A percentile compares a stretch with the other conserved stretches of the same genome.
Evolutionary conservation across 176 grass and related monocot genomes (phyloP).

Genomic region (Aegilops longissima): DNA sequence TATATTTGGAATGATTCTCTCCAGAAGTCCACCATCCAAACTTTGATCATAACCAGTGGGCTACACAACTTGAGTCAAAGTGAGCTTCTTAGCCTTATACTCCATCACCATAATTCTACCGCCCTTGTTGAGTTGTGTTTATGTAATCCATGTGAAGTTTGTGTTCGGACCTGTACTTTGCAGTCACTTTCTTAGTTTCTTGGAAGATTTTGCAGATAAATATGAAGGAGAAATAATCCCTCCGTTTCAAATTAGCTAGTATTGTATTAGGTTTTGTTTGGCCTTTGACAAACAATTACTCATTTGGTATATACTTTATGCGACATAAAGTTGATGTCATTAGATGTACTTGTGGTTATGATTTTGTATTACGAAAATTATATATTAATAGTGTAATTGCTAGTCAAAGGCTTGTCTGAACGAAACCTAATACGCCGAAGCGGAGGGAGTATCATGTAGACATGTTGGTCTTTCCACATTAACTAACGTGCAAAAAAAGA

Average conservation of each 20-base stretch:
- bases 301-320: too few species aligned
- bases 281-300: too few species aligned
- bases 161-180: not conserved
- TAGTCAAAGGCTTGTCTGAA: too few species aligned
- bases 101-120: not conserved
- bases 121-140: not conserved
- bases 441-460: too few species aligned
- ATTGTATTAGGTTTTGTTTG: too few species aligned
- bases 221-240: not conserved
- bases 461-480: not conserved
- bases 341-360: too few species aligned
- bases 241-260: too few species aligned
- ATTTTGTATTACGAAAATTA: too few species aligned
- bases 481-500: not conserved
- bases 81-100: not conserved
- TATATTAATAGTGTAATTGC: too few species aligned
- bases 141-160: not conserved
- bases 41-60: not conserved
- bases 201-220: not conserved
- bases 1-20: not conserved
- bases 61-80: not conserved
- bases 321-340: too few species aligned
- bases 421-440: too few species aligned
- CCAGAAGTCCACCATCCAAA: conserved; percentile 8
- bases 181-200: not conserved